phyloP scores from a whole-genome alignment of 208 protist species.

The Trypanosoma congolense region DNA sequence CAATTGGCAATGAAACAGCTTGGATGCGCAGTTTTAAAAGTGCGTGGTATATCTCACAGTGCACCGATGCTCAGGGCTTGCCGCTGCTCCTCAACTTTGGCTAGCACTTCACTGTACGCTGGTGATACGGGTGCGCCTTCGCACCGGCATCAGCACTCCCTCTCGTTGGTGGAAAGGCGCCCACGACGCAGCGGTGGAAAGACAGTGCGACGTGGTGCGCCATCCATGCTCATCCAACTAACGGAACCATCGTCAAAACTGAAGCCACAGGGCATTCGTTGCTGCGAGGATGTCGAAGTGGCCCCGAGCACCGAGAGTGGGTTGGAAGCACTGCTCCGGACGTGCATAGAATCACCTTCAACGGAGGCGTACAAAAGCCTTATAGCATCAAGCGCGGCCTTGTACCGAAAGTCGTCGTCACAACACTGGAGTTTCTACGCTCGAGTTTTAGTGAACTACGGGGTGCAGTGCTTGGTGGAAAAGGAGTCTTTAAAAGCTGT shows the following conservation, averaged over 20 bases:
- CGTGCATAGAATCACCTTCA: conserved; percentile 12
- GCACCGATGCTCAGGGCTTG: conserved; percentile 2
- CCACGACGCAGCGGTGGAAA: background rate
- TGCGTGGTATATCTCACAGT: background rate
- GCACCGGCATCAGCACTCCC: background rate
- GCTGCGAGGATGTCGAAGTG: conserved; percentile 2
- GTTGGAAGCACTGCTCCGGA: conserved; percentile 2
- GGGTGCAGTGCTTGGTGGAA: conserved; percentile 63
- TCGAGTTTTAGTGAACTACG: conserved; percentile 60
- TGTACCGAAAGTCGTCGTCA: conserved; percentile 13
- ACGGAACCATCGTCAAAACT: conserved; percentile 5
- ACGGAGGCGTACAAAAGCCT: conserved; percentile 15
- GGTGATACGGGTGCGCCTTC: conserved; percentile 1
- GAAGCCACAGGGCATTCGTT: conserved; percentile 2
- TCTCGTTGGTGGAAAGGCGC: background rate
- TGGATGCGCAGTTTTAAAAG: background rate
- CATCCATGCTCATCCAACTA: conserved; percentile 8
- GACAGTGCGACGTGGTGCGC: background rate
- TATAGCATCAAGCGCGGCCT: conserved; percentile 4
- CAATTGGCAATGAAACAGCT: no score
- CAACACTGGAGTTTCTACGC: conserved; percentile 39
- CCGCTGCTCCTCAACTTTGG: conserved; percentile 7
- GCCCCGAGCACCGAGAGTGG: background rate
- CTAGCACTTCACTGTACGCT: conserved; percentile 2
- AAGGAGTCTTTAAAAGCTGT: conserved; percentile 37